Conservation (phyloP, 139 green algal species). For the Zygnema cylindricum region DNA sequence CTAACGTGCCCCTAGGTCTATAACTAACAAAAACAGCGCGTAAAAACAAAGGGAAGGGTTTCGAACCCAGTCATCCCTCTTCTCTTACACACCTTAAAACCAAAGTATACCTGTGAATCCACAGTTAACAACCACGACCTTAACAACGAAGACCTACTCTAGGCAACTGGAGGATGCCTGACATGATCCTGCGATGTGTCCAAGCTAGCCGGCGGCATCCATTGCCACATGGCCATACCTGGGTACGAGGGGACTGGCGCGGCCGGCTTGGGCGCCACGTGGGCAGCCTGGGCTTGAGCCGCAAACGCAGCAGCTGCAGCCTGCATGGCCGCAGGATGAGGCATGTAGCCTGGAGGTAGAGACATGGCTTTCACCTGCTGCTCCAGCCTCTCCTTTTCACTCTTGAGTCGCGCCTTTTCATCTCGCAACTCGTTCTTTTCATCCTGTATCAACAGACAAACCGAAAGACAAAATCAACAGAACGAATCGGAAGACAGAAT, state of each 20-base stretch:
- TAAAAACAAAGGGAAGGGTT: too few species aligned
- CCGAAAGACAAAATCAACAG: not conserved
- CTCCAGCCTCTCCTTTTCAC: slow-evolving; percentile 54
- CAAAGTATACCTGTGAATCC: too few species aligned
- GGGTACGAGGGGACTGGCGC: not conserved
- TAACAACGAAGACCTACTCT: too few species aligned
- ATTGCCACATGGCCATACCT: slow-evolving; percentile 64
- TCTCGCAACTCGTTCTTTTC: slow-evolving; percentile 57
- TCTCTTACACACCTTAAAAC: too few species aligned
- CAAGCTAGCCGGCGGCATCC: slow-evolving; percentile 67
- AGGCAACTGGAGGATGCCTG: slow-evolving; percentile 67
- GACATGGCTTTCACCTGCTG: slow-evolving; percentile 56
- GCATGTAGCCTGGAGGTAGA: slow-evolving; percentile 27
- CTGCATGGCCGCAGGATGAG: slow-evolving; percentile 38
- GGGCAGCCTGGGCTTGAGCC: not conserved
- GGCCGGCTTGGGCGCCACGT: slow-evolving; percentile 12
- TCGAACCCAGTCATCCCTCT: too few species aligned
- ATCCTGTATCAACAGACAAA: slow-evolving; percentile 12
- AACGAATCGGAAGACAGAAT: not conserved
- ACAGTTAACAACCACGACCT: too few species aligned
- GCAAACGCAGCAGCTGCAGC: slow-evolving; percentile 58
- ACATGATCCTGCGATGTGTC: slow-evolving; percentile 74
- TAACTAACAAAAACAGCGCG: too few species aligned
- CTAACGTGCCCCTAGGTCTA: too few species aligned
- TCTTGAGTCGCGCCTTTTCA: slow-evolving; percentile 62